Base-by-base conservation (phyloP, 208 protist genomes). In the Leishmania lainsoni region DNA sequence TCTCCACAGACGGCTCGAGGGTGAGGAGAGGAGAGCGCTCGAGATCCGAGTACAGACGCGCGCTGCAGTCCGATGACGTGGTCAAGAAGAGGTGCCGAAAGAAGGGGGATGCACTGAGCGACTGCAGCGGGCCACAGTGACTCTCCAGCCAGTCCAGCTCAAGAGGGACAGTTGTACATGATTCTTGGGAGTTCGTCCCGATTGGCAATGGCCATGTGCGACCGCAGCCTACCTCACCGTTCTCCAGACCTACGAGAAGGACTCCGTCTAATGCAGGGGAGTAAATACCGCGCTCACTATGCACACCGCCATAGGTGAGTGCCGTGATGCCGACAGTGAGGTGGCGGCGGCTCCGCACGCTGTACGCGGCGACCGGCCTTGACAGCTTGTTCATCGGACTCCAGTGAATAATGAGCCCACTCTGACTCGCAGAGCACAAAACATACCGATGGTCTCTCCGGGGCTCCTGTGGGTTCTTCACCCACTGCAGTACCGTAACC, bases 11-110 rank as follows among this genome's bases (percentile, higher is more conserved):
- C 1, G 94, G 94, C 85, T 97, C 91, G 39, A 98, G 78, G 22
- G 92, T 93, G 35, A 94, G 84, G 29, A 94, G 81, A 14, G 93
- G 87, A 20, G 86, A 63, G 3, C 91, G 87, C 89, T 97, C 93
- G 68, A 98, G 76, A 75, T 91, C 81, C 68, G 86, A 91, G 86
- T 95, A 97, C 29, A 98, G 80, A 42, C 89, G 90, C 6, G 90
- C 93, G 65, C 86, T 94, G 42, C 96, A 94, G 75, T 98, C 95
- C 0, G 93, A 97, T 20, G 92, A 96, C 81, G 89, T 93, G 12
- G 94, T 96, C 54, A 97, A 78, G 76, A 96, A 94, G 39, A 98
- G 80, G 72, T 98, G 92, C 5, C 93, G 89, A 75, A 98, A 93
- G 72, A 98, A 98, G 5, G 94, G 94, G 5, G 95, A 98, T 10